These are phyloP conservation scores for Mucor piriformis DNA, from an alignment of 371 early-diverging fungal genomes.

Conservation along the genomic window DNA sequence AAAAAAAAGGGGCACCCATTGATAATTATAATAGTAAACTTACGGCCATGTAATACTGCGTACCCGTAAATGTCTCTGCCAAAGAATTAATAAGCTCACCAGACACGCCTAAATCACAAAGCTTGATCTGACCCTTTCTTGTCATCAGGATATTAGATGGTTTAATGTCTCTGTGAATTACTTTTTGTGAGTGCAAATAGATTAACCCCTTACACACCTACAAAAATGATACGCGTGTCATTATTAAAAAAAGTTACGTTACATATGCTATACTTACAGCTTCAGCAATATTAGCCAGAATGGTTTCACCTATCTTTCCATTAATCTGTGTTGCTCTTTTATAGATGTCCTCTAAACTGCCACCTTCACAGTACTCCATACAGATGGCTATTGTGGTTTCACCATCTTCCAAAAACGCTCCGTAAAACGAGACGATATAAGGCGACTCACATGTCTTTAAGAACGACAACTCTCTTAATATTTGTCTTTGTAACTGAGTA, in stretches of 20 bases:
- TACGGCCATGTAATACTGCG: conserved; percentile 95
- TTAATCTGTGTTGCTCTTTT: conserved; percentile 66
- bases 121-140: conserved; percentile 85
- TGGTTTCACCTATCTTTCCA: conserved; percentile 76
- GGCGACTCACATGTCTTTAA: conserved; percentile 88
- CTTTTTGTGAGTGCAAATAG: conserved; percentile 74
- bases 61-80: conserved; percentile 95
- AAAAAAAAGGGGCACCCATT: too few relatives aligned
- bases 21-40: conserved; percentile 26
- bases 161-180: conserved; percentile 96
- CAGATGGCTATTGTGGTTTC: conserved; percentile 86
- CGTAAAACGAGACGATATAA: conserved; percentile 93
- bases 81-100: conserved; percentile 90
- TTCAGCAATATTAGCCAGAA: conserved; percentile 79
- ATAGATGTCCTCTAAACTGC: conserved; percentile 83
- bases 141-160: conserved; percentile 91
- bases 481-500: conserved; percentile 76
- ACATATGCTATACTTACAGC: too few relatives aligned
- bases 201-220: conserved; percentile 79
- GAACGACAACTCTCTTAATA: conserved; percentile 89
- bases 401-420: conserved; percentile 89
- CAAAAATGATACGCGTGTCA: background rate
- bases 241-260: background rate
- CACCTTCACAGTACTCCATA: conserved; percentile 93
- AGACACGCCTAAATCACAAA: conserved; percentile 96